These are phyloP conservation scores for Schizothecium vesticola DNA, from an alignment of 495 filamentous ascomycete species.

Conservation along the genomic window DNA sequence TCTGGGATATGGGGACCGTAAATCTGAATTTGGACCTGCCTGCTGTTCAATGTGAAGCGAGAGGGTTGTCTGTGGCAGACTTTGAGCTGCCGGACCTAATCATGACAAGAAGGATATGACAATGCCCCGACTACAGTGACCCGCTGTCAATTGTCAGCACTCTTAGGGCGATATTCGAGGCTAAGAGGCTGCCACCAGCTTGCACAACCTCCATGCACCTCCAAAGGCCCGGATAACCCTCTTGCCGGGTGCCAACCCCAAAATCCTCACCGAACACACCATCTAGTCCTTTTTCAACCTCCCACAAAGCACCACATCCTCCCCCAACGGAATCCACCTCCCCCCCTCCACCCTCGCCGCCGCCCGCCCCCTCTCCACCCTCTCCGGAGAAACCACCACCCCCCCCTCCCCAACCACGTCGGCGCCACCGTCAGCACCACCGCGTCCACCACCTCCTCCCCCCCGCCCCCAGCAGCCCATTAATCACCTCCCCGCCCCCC, in stretches of 20 bases:
- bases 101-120: no score
- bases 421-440: conserved; percentile 81
- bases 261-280: not conserved
- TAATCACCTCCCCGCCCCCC: conserved; percentile 45
- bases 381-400: conserved; percentile 59
- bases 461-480: conserved; percentile 47
- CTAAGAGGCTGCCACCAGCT: no score
- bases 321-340: conserved; percentile 5
- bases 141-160: no score
- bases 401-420: conserved; percentile 77
- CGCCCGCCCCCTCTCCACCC: not conserved
- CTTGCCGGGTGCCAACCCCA: no score
- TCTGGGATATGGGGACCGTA: not conserved
- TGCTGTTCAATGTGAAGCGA: not conserved
- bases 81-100: no score
- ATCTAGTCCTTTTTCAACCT: not conserved
- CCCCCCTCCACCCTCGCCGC: not conserved
- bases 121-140: no score
- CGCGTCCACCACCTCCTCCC: conserved; percentile 57
- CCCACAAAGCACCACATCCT: conserved; percentile 9
- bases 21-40: not conserved
- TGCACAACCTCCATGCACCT: no score
- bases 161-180: no score
- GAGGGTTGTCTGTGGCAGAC: not conserved
- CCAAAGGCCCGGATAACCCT: no score